Evolutionary conservation across 2,329 filamentous ascomycete genomes (phyloP).

Genomic region (Penicillium sclerotiorum): DNA sequence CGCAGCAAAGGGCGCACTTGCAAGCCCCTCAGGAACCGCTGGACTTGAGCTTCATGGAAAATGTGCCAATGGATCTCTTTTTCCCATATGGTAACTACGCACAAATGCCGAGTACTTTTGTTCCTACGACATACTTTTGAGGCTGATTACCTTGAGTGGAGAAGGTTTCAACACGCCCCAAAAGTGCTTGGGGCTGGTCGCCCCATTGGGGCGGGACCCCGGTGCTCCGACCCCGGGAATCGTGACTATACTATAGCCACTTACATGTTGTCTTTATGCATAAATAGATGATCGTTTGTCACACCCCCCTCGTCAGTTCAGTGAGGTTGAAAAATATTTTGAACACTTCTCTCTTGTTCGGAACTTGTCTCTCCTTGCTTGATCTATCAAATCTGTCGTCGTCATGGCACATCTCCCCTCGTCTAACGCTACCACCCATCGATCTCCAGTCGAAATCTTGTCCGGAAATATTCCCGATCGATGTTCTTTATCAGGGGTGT

Average conservation of each 20-base stretch:
- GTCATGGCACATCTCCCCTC: neutral
- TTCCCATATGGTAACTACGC: constrained; percentile 15
- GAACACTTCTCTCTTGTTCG: too few relatives aligned
- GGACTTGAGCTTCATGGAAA: constrained; percentile 14
- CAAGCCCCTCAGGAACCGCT: neutral
- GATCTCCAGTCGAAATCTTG: too few relatives aligned
- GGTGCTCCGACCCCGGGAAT: too few relatives aligned
- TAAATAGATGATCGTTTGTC: too few relatives aligned
- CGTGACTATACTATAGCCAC: too few relatives aligned
- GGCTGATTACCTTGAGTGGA: neutral
- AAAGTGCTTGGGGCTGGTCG: neutral
- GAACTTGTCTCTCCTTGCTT: too few relatives aligned
- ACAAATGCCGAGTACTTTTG: neutral
- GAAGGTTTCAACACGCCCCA: neutral
- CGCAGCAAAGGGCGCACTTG: constrained; percentile 6
- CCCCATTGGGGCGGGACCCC: too few relatives aligned
- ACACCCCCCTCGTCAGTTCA: too few relatives aligned
- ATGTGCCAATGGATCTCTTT: constrained; percentile 13
- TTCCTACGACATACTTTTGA: neutral
- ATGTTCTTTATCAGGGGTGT: constrained; percentile 19
- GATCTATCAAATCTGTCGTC: too few relatives aligned
- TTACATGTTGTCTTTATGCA: too few relatives aligned
- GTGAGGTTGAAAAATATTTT: too few relatives aligned
- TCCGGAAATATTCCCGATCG: constrained; percentile 7
- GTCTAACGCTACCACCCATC: neutral